Base-by-base conservation (phyloP, 495 filamentous ascomycete species). In the Xanthoparmelia taractica region DNA sequence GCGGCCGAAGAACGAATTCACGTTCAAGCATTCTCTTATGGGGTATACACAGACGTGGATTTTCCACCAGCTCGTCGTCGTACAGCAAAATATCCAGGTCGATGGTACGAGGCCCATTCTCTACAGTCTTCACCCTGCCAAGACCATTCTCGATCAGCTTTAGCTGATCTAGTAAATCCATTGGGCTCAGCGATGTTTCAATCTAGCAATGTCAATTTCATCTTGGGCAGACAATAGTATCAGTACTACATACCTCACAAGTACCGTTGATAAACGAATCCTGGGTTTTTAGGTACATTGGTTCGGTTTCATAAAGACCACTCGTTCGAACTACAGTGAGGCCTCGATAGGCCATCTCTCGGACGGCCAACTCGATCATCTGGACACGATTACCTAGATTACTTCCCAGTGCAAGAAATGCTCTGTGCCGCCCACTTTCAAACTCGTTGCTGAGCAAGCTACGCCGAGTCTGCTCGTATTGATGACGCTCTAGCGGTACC, bases 261-360 rank as follows among this genome's bases (percentile, higher is more conserved):
- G 86, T 92, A 38, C 92, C 94, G 72, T 98, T 98, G 47, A 97
- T 75, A 69, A 97, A 98, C 23, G 85, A 81, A 63, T 84, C 84
- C 72, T 98, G 94, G 69, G 96, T 87, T 66, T 87, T 75, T 67
- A 96, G 86, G 76, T 98, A 97, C 94, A 98, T 98, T 29, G 94
- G 89, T 64, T 89, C 84, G 10, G 93, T 98, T 76, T 97, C 91
- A 79, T 93, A 98, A 43, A 98, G 78, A 60, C 85, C 85, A 71
- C 94, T 97, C 1, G 93, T 96, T 68, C 86, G 77, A 60, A 84
- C 81, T 45, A 98, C 81, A 62, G 76, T 83, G 72, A 97, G 90
- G 57, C 81, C 84, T 40, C 83, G 77, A 36, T 74, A 72, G 58
- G 87, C 82, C 84, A 98, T 88, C 69, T 87, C 82, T 27, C 77